Percentiles rank a stretch among this genome's conserved stretches.
These are phyloP conservation scores for Fusarium sp. DNA, from an alignment of 2,329 filamentous ascomycete species.

Conservation along the genomic window DNA sequence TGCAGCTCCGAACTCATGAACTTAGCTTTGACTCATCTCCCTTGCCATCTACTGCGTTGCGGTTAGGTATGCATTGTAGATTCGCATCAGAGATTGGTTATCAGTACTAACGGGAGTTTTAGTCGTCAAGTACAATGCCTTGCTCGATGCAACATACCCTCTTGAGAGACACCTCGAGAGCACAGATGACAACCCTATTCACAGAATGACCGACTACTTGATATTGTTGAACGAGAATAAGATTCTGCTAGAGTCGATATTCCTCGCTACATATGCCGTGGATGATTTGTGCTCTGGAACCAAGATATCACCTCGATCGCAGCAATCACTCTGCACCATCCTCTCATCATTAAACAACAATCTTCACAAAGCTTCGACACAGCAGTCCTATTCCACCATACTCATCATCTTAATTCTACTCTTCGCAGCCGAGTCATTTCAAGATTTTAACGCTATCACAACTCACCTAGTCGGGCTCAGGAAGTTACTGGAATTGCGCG, in stretches of 20 bases:
- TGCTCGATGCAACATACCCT: neutral
- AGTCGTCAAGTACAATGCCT: neutral
- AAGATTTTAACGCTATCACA: neutral
- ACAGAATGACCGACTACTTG: neutral
- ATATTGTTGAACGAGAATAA: neutral
- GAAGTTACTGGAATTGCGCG: neutral
- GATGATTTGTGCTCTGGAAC: neutral
- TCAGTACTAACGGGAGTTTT: accelerated
- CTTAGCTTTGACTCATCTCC: neutral
- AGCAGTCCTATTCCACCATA: neutral
- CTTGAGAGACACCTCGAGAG: neutral
- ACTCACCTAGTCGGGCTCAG: neutral
- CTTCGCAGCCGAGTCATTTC: neutral
- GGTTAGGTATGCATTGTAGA: neutral
- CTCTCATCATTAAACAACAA: neutral
- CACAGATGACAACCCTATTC: no score
- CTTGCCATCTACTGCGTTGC: neutral
- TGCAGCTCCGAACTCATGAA: neutral
- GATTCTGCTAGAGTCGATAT: neutral
- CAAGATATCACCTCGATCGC: neutral
- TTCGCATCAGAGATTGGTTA: accelerated
- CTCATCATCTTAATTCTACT: neutral
- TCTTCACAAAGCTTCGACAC: neutral
- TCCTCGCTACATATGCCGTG: neutral
- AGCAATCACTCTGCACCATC: neutral